Percentiles rank a stretch among this genome's conserved stretches.
phyloP scores from a whole-genome alignment of 805 yeast genomes.

The Candida endomychidarum region DNA sequence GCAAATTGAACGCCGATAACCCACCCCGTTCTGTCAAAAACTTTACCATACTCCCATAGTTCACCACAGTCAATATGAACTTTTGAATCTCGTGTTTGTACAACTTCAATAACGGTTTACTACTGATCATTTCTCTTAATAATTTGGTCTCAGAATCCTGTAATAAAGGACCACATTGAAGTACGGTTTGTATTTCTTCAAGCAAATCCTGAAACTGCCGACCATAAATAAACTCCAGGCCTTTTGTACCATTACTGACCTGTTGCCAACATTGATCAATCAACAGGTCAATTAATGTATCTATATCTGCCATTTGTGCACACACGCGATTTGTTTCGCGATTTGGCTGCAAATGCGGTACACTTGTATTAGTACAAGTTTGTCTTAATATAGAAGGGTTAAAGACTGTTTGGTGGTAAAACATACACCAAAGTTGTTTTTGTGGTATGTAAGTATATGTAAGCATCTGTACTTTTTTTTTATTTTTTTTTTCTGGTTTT shows the following conservation, averaged over 20 bases:
- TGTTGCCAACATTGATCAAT: conserved; percentile 23
- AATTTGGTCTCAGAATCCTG: conserved; percentile 17
- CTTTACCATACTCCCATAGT: conserved; percentile 18
- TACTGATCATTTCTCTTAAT: conserved; percentile 18
- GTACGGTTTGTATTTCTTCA: conserved; percentile 20
- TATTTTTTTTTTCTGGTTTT: too few relatives aligned
- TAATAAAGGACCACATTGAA: conserved; percentile 20
- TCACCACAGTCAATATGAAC: conserved; percentile 26
- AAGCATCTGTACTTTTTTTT: too few relatives aligned
- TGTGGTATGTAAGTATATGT: too few relatives aligned
- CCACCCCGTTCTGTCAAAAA: conserved; percentile 25
- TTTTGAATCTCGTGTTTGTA: conserved; percentile 22
- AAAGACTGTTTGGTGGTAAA: too few relatives aligned
- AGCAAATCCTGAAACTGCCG: conserved; percentile 23
- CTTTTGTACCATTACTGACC: conserved; percentile 9
- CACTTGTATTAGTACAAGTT: too few relatives aligned
- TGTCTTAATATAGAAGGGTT: too few relatives aligned
- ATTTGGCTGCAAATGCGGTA: neutral
- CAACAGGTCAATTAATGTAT: conserved; percentile 19
- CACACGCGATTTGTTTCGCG: conserved; percentile 5
- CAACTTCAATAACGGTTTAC: conserved; percentile 21
- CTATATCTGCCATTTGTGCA: conserved; percentile 8
- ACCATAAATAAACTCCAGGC: conserved; percentile 22
- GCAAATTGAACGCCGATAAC: conserved; percentile 12
- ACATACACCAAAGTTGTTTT: too few relatives aligned